Conservation (phyloP, 2,329 filamentous ascomycete species). For the Fusarium miscanthi region DNA sequence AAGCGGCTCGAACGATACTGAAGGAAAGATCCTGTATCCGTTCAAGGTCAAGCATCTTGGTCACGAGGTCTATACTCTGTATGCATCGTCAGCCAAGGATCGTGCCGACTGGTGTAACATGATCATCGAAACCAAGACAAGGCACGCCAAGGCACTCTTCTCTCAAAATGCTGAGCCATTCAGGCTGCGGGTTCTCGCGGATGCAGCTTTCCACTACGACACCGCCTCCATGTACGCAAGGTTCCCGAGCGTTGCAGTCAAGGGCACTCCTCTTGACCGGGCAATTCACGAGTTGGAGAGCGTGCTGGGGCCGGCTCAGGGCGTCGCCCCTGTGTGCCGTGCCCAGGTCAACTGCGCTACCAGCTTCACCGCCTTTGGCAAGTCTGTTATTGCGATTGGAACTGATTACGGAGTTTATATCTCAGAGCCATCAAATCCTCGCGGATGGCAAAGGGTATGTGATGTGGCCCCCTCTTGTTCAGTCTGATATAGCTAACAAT, state of each 20-base stretch:
- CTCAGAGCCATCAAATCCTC: constrained; percentile 86
- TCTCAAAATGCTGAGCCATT: constrained; percentile 97
- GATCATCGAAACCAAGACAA: constrained; percentile 94
- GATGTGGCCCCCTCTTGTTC: constrained; percentile 51
- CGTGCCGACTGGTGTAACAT: constrained; percentile 91
- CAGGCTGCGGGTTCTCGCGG: constrained; percentile 88
- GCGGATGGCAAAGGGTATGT: constrained; percentile 89
- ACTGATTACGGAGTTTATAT: constrained; percentile 96
- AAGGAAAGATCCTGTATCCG: constrained; percentile 88
- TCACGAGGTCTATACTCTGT: constrained; percentile 91
- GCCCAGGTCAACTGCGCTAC: constrained; percentile 93
- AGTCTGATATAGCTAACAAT: constrained; percentile 31
- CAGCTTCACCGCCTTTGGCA: constrained; percentile 85
- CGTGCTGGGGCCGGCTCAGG: constrained; percentile 75
- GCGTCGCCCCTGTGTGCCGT: constrained; percentile 82
- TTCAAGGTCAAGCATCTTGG: constrained; percentile 97
- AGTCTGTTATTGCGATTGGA: constrained; percentile 90
- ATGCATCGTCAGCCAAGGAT: constrained; percentile 79
- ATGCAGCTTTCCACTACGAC: constrained; percentile 90
- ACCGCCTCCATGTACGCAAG: constrained; percentile 67
- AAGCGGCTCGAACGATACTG: constrained; percentile 70
- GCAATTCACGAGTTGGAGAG: constrained; percentile 90
- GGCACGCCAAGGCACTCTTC: constrained; percentile 87
- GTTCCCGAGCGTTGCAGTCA: constrained; percentile 77
- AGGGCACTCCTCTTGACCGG: constrained; percentile 89